A percentile compares a stretch with the other conserved stretches of the same genome.
phyloP scores from a whole-genome alignment of 441 rosid genomes.

The Croton laevigatus region DNA sequence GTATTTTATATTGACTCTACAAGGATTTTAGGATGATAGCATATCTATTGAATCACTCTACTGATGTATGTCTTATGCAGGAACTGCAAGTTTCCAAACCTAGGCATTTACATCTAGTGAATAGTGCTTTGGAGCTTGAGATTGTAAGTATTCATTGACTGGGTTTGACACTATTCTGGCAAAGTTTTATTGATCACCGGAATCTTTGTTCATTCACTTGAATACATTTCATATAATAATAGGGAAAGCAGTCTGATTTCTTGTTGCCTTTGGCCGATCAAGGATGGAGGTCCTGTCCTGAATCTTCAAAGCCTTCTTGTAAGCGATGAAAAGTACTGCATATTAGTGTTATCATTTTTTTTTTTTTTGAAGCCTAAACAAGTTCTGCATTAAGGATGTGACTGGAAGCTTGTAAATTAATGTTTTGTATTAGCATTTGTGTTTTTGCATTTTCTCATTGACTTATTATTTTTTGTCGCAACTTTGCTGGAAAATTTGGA shows the following conservation, averaged over 20 bases:
- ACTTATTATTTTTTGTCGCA: constrained; percentile 32
- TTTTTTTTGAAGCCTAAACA: background rate
- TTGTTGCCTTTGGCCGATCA: constrained; percentile 83
- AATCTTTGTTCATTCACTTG: background rate
- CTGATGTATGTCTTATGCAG: constrained; percentile 23
- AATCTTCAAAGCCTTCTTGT: constrained; percentile 46
- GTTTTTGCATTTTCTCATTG: constrained; percentile 11
- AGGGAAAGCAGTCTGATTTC: constrained; percentile 60
- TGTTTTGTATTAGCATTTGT: constrained; percentile 2
- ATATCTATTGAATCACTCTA: background rate
- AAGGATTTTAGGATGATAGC: background rate
- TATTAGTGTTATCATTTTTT: background rate
- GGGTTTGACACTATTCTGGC: background rate
- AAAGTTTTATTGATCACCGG: background rate
- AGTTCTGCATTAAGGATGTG: constrained; percentile 3
- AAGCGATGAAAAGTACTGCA: constrained; percentile 28
- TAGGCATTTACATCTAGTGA: constrained; percentile 38
- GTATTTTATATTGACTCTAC: background rate
- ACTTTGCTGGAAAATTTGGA: constrained; percentile 58
- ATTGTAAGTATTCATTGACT: constrained; percentile 31
- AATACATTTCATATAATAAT: constrained; percentile 36
- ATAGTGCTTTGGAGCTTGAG: constrained; percentile 40
- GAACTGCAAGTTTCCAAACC: constrained; percentile 35
- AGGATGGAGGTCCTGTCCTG: constrained; percentile 75
- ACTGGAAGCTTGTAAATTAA: constrained; percentile 2